phyloP scores from a whole-genome alignment of 179 eudicot genomes.

The Kewa caespitosa region DNA sequence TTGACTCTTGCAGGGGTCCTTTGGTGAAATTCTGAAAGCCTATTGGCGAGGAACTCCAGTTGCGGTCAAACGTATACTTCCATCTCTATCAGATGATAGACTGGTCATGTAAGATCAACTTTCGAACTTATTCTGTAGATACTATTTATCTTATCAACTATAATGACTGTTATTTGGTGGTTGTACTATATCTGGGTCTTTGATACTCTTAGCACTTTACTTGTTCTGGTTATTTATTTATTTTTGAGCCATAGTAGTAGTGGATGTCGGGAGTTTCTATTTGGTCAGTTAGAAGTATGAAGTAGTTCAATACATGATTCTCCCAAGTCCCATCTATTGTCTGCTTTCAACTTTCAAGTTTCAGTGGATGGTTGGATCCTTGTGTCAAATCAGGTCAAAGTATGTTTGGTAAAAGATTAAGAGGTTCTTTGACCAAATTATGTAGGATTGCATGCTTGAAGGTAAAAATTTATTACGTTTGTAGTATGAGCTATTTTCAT shows the following conservation, averaged over 20 bases:
- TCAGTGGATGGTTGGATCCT: background rate
- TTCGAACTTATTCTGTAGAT: slow-evolving; percentile 9
- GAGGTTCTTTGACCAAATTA: background rate
- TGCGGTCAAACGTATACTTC: slow-evolving; percentile 97
- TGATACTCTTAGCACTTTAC: background rate
- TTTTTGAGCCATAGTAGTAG: background rate
- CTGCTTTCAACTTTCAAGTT: background rate
- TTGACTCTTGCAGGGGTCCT: slow-evolving; percentile 69
- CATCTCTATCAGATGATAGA: slow-evolving; percentile 94
- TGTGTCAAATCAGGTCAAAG: background rate
- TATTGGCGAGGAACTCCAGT: slow-evolving; percentile 99
- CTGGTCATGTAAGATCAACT: slow-evolving; percentile 74
- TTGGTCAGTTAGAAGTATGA: background rate
- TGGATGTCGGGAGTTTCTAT: background rate
- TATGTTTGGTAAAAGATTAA: too few species aligned
- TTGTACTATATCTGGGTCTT: background rate
- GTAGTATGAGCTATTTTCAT: background rate
- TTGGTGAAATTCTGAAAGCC: slow-evolving; percentile 96
- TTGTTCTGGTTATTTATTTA: background rate
- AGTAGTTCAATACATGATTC: background rate
- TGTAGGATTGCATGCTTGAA: background rate
- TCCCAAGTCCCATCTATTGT: background rate
- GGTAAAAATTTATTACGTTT: background rate
- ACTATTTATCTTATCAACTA: slow-evolving; percentile 1
- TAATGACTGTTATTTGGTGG: background rate